Base-by-base conservation (phyloP, 352 stramenopile species). In the Phytophthora cactorum region DNA sequence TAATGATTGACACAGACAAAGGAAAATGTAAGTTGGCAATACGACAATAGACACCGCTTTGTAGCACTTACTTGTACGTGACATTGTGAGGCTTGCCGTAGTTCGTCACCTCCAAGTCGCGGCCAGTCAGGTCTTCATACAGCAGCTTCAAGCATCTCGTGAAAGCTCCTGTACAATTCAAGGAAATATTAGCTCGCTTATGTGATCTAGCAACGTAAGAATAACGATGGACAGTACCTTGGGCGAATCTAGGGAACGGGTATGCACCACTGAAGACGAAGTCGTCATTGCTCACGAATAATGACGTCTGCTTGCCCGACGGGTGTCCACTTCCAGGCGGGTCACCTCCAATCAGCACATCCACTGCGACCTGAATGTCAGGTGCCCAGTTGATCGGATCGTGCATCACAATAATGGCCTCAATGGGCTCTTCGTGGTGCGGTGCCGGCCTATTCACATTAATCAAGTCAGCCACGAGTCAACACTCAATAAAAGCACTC, bases 381-480 rank as follows among this genome's bases (percentile, higher is more conserved):
- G 86, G 81, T 0, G 91, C 90, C 91, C 91, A 97, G 66, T 97
- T 76, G 38, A 93, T 84, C 9, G 91, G 91, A 43, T 97, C 91
- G 67, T 97, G 91, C 79, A 97, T 93, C 58, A 97, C 79, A 69
- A 97, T 82, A 63, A 97, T 87, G 15, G 85, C 91, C 34, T 89
- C 84, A 46, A 97, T 84, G 3, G 86, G 86, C 43, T 95, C 87
- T 27, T 89, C 74, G 31, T 88, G 68, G 53, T 89, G 72, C 25
- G 78, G 83, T 12, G 80, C 78, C 10, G 53, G 43, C 14, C 86
- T 94, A 34, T 28, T 58, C 7, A 46, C 32, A 45, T 45, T 4
- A 22, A 22, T 22, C 22, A 22, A 22, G 22, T 36, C 27, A 53
- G 15, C 5, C 11, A 53, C 22, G 47, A 22, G 28, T 22, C 12